phyloP scores from a whole-genome alignment of 2,329 filamentous ascomycete genomes.

The Diaporthe longicolla region DNA sequence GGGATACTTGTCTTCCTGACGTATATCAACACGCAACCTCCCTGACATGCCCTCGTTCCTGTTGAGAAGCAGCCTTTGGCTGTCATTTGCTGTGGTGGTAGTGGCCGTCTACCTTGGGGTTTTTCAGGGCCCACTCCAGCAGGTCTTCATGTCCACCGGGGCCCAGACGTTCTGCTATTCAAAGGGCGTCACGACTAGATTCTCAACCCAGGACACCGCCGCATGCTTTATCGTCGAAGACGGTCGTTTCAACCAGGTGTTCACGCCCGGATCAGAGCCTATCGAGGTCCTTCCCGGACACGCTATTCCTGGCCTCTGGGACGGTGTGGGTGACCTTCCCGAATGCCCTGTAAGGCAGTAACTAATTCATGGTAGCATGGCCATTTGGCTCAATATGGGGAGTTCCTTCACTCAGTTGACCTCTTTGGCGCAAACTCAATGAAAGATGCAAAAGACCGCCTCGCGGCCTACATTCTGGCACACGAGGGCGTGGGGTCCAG shows the following conservation, averaged over 20 bases:
- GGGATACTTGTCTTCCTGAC: background rate
- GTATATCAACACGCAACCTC: background rate
- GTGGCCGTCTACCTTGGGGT: constrained; percentile 39
- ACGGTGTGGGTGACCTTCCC: constrained; percentile 57
- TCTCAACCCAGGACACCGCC: constrained; percentile 53
- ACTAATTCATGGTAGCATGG: constrained; percentile 61
- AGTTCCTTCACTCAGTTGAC: constrained; percentile 76
- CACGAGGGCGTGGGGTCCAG: constrained; percentile 67
- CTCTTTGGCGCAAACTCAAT: constrained; percentile 72
- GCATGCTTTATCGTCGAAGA: constrained; percentile 70
- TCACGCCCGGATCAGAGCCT: constrained; percentile 46
- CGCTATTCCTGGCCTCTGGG: constrained; percentile 78
- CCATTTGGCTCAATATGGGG: constrained; percentile 75
- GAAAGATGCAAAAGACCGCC: constrained; percentile 66
- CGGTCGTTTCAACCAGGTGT: constrained; percentile 66
- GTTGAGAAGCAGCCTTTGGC: constrained; percentile 37
- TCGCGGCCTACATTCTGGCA: constrained; percentile 64
- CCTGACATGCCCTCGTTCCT: constrained; percentile 29
- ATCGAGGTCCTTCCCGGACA: constrained; percentile 60
- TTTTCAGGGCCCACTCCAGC: constrained; percentile 39
- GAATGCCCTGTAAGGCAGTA: background rate
- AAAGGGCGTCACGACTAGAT: constrained; percentile 58
- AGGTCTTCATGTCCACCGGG: constrained; percentile 17
- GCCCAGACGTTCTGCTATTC: constrained; percentile 58
- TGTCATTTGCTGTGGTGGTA: constrained; percentile 35